Percentiles rank a stretch among this genome's conserved stretches.
phyloP scores from a whole-genome alignment of 768 basidiomycete genomes.

The Rhodosporidiobolus odoratus region DNA sequence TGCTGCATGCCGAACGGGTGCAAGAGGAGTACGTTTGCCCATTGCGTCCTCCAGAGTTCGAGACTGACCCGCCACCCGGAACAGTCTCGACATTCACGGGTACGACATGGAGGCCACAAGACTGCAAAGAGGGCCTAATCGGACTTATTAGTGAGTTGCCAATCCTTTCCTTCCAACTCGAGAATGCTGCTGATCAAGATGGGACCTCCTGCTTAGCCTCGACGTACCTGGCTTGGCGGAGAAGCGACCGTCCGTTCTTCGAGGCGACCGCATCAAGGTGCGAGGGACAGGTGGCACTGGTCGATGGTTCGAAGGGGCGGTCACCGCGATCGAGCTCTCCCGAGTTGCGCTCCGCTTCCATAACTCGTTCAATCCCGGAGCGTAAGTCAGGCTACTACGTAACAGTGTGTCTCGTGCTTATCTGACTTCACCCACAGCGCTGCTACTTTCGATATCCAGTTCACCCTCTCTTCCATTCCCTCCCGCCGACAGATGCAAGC shows the following conservation, averaged over 20 bases:
- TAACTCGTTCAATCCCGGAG: slow-evolving; percentile 8
- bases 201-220: not conserved
- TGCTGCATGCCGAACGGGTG: slow-evolving; percentile 1
- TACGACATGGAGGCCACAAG: slow-evolving; percentile 1
- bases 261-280: slow-evolving; percentile 10
- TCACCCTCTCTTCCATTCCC: slow-evolving; percentile 10
- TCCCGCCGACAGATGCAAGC: not conserved
- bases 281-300: not conserved
- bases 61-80: no score
- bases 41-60: not conserved
- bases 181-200: no score
- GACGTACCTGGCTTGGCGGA: slow-evolving; percentile 21
- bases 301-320: slow-evolving; percentile 18
- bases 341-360: slow-evolving; percentile 2
- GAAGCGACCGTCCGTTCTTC: slow-evolving; percentile 20
- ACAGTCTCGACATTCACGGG: not conserved
- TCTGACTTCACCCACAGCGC: not conserved
- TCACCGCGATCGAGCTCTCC: not conserved
- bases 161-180: not conserved
- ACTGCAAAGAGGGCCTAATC: not conserved
- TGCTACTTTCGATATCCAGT: slow-evolving; percentile 13
- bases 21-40: slow-evolving; percentile 4
- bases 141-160: not conserved
- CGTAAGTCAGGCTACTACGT: no score
- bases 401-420: not conserved